phyloP scores from a whole-genome alignment of 1,284 basidiomycete species.

The Naganishia cerealis region DNA sequence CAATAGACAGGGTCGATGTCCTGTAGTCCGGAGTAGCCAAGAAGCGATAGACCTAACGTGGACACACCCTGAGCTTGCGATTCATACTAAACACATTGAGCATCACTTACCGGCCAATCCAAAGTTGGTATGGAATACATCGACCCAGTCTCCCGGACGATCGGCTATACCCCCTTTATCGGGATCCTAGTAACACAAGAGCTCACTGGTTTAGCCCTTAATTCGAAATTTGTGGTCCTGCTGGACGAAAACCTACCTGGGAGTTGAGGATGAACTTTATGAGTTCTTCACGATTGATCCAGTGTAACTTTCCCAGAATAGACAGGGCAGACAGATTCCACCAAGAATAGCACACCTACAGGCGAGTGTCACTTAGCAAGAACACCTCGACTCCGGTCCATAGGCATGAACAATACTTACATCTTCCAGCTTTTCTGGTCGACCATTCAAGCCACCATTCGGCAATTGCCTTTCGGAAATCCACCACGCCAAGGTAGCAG shows the following conservation, averaged over 20 bases:
- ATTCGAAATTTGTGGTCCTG: neutral
- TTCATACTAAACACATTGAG: neutral
- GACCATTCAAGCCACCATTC: conserved; percentile 88
- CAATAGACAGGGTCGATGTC: conserved; percentile 93
- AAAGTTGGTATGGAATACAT: conserved; percentile 94
- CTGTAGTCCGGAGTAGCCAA: conserved; percentile 80
- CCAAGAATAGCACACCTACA: conserved; percentile 92
- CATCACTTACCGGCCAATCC: conserved; percentile 75
- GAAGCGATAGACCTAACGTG: conserved; percentile 71
- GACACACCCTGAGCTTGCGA: neutral
- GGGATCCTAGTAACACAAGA: conserved; percentile 63
- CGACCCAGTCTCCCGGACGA: conserved; percentile 85
- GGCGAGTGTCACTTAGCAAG: neutral
- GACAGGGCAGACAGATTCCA: conserved; percentile 90
- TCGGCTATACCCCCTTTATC: conserved; percentile 93
- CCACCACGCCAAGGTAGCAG: conserved; percentile 82
- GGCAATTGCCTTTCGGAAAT: conserved; percentile 87
- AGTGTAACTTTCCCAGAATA: conserved; percentile 77
- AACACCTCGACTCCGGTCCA: neutral
- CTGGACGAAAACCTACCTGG: conserved; percentile 61
- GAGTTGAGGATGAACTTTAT: conserved; percentile 79
- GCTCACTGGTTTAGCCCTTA: neutral
- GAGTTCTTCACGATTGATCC: conserved; percentile 88
- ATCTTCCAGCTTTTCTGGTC: conserved; percentile 97
- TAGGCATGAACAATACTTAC: conserved; percentile 57